These are phyloP conservation scores for Paratinospora sagittata DNA, from an alignment of 164 flowering plant species.

Conservation along the genomic window DNA sequence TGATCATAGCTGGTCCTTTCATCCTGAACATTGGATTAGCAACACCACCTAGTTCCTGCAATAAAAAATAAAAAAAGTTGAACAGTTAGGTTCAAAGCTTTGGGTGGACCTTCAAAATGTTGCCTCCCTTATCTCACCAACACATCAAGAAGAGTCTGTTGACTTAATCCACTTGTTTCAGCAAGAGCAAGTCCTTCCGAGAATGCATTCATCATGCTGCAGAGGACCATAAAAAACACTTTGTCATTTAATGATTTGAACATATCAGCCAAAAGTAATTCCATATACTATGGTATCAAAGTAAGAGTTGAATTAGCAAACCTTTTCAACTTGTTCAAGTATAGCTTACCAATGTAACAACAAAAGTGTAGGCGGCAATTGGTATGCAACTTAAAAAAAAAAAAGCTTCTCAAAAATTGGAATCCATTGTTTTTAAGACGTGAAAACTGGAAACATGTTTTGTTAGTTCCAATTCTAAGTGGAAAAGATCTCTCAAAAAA, in stretches of 20 bases:
- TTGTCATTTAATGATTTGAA: neutral
- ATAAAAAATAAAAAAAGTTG: conserved; percentile 6
- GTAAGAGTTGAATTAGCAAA: too few species aligned
- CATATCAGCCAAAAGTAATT: neutral
- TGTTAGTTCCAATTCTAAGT: too few species aligned
- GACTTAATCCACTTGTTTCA: conserved; percentile 66
- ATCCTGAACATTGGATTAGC: conserved; percentile 80
- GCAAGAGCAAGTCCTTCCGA: conserved; percentile 90
- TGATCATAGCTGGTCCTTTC: conserved; percentile 85
- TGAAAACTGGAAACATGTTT: too few species aligned
- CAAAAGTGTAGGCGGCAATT: too few species aligned
- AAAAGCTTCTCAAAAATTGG: too few species aligned
- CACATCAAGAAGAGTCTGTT: conserved; percentile 70
- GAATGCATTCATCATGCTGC: conserved; percentile 94
- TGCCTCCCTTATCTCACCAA: conserved; percentile 45
- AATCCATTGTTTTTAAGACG: too few species aligned
- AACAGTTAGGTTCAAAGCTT: neutral
- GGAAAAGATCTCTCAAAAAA: too few species aligned
- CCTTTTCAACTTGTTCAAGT: too few species aligned
- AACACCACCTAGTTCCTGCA: conserved; percentile 76
- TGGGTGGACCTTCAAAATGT: neutral
- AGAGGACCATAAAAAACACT: conserved; percentile 1
- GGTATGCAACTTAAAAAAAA: too few species aligned
- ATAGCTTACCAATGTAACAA: too few species aligned
- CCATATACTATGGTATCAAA: too few species aligned